Conservation (phyloP, 2,329 filamentous ascomycete genomes). For the Aspergillus tubingensis region DNA sequence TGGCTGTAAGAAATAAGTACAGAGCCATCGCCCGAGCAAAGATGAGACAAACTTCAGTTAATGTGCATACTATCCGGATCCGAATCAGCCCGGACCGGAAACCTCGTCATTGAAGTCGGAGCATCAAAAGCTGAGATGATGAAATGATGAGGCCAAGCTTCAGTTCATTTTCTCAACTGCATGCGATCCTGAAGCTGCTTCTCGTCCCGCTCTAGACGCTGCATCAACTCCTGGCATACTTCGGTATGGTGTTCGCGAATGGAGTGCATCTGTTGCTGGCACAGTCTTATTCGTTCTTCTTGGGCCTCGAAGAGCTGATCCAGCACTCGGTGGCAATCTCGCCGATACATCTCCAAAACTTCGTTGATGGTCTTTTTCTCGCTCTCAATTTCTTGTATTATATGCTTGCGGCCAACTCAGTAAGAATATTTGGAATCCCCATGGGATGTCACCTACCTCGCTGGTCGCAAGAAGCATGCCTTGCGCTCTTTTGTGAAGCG, state of each 20-base stretch:
- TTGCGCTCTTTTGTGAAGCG: slow-evolving; percentile 20
- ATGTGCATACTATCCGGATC: background rate
- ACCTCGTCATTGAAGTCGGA: background rate
- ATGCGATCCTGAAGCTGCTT: slow-evolving; percentile 22
- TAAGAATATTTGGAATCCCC: background rate
- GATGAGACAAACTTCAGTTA: background rate
- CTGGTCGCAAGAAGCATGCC: slow-evolving; percentile 31
- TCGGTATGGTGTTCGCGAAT: slow-evolving; percentile 32
- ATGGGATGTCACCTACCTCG: slow-evolving; percentile 28
- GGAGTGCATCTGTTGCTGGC: slow-evolving; percentile 30
- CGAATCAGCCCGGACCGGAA: slow-evolving; percentile 1
- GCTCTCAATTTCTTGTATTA: slow-evolving; percentile 50
- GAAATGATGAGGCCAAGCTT: background rate
- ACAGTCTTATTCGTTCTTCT: slow-evolving; percentile 37
- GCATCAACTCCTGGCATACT: slow-evolving; percentile 33
- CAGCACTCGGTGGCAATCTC: slow-evolving; percentile 48
- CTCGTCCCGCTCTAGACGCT: slow-evolving; percentile 30
- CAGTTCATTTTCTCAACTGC: background rate
- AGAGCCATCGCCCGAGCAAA: background rate
- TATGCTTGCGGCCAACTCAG: slow-evolving; percentile 30
- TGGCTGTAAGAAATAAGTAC: background rate
- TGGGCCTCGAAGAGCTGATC: slow-evolving; percentile 46
- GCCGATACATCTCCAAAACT: slow-evolving; percentile 47
- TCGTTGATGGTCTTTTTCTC: slow-evolving; percentile 48
- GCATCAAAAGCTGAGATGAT: background rate